Conservation (phyloP, 2,329 filamentous ascomycete genomes). For the Endocalyx cinctus region DNA sequence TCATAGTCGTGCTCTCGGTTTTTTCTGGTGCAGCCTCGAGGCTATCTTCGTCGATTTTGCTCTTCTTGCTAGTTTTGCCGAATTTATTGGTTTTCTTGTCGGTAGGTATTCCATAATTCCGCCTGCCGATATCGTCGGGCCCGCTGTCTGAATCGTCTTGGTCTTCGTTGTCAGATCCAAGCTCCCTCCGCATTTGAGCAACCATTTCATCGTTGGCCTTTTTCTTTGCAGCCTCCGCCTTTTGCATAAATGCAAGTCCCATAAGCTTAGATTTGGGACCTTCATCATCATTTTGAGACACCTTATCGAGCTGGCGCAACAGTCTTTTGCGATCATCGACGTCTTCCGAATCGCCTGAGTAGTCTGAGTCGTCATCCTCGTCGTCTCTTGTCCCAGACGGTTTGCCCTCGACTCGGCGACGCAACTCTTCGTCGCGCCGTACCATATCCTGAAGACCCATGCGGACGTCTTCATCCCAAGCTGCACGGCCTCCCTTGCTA, state of each 20-base stretch:
- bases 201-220: slow-evolving; percentile 76
- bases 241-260: slow-evolving; percentile 91
- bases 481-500: slow-evolving; percentile 71
- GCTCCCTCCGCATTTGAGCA: slow-evolving; percentile 63
- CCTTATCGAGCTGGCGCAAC: slow-evolving; percentile 43
- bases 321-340: slow-evolving; percentile 43
- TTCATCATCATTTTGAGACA: slow-evolving; percentile 42
- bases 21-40: slow-evolving; percentile 36
- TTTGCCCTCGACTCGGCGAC: slow-evolving; percentile 73
- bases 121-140: slow-evolving; percentile 60
- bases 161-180: slow-evolving; percentile 58
- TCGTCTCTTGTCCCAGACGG: slow-evolving; percentile 25
- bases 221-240: slow-evolving; percentile 73
- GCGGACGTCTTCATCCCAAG: slow-evolving; percentile 85
- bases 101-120: slow-evolving; percentile 56
- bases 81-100: slow-evolving; percentile 24
- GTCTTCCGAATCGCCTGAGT: slow-evolving; percentile 53
- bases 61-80: slow-evolving; percentile 28
- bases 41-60: slow-evolving; percentile 28
- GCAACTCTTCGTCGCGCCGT: slow-evolving; percentile 74
- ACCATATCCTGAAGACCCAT: slow-evolving; percentile 76
- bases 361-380: slow-evolving; percentile 48
- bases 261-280: slow-evolving; percentile 63
- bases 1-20: slow-evolving; percentile 18
- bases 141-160: slow-evolving; percentile 48